Percentiles rank a stretch among this genome's conserved stretches.
phyloP scores from a whole-genome alignment of 2,329 filamentous ascomycete species.

The Mariannaea sp. region DNA sequence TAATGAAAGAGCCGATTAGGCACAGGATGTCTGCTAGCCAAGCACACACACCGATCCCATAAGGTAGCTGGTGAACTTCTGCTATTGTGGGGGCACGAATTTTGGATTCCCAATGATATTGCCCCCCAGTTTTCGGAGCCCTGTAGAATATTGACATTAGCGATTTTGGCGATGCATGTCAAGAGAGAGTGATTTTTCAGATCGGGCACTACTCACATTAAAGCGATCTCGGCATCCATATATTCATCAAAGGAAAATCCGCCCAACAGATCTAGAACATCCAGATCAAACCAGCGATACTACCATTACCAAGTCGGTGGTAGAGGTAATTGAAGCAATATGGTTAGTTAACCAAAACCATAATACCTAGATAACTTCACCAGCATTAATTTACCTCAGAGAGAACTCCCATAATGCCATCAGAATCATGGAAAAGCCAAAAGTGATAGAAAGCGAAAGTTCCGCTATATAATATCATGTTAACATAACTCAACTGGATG shows the following conservation, averaged over 20 bases:
- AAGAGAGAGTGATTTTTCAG: neutral
- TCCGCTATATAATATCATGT: constrained; percentile 39
- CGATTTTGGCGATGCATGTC: neutral
- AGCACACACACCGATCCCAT: constrained; percentile 52
- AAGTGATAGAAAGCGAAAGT: constrained; percentile 53
- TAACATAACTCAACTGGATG: neutral
- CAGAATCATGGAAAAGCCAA: constrained; percentile 53
- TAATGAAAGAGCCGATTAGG: constrained; percentile 48
- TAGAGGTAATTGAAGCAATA: constrained; percentile 19
- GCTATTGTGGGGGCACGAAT: constrained; percentile 52
- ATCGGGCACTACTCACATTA: constrained; percentile 41
- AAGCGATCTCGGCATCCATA: constrained; percentile 55
- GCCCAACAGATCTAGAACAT: constrained; percentile 47
- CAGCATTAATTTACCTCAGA: constrained; percentile 42
- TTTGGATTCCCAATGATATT: constrained; percentile 64
- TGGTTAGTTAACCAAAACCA: neutral
- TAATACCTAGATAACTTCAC: rapidly evolving
- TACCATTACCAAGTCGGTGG: constrained; percentile 46
- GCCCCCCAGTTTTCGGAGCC: constrained; percentile 60
- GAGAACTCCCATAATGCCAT: constrained; percentile 52
- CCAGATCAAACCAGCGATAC: constrained; percentile 53
- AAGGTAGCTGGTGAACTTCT: constrained; percentile 60
- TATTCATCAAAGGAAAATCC: constrained; percentile 46
- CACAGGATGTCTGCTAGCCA: constrained; percentile 51
- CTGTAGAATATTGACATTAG: constrained; percentile 11